Conservation (phyloP, 148 eudicot genomes). For the Nepenthes mirabilis region DNA sequence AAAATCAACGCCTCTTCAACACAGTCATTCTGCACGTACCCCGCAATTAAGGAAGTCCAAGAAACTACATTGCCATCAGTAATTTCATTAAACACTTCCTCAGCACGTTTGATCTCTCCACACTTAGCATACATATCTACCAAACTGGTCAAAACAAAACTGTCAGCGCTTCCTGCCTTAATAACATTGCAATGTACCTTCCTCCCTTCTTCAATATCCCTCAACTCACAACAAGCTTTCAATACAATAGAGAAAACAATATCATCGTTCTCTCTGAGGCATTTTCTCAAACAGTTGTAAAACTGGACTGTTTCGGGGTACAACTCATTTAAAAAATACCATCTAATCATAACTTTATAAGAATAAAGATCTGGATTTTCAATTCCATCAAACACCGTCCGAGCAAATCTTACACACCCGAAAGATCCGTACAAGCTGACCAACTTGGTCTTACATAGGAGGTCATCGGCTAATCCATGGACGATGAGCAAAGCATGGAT, state of each 20-base stretch:
- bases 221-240: constrained; percentile 59
- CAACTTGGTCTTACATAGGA: constrained; percentile 41
- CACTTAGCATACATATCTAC: constrained; percentile 81
- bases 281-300: constrained; percentile 44
- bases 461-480: constrained; percentile 27
- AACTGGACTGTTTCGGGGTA: constrained; percentile 36
- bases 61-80: constrained; percentile 50
- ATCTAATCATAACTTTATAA: constrained; percentile 69
- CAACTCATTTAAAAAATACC: constrained; percentile 55
- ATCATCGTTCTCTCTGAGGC: constrained; percentile 40
- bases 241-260: constrained; percentile 54
- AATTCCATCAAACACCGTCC: constrained; percentile 49
- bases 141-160: constrained; percentile 59
- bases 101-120: constrained; percentile 41
- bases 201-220: constrained; percentile 43
- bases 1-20: constrained; percentile 42
- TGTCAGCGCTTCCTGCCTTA: constrained; percentile 43
- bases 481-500: constrained; percentile 52
- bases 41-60: constrained; percentile 90
- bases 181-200: constrained; percentile 54
- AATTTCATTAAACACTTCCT: constrained; percentile 47
- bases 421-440: constrained; percentile 44
- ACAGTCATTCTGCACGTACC: constrained; percentile 68
- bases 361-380: constrained; percentile 41
- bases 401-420: constrained; percentile 32